phyloP scores from a whole-genome alignment of 2,329 filamentous ascomycete genomes.

The Cordyceps cateniannulata region DNA sequence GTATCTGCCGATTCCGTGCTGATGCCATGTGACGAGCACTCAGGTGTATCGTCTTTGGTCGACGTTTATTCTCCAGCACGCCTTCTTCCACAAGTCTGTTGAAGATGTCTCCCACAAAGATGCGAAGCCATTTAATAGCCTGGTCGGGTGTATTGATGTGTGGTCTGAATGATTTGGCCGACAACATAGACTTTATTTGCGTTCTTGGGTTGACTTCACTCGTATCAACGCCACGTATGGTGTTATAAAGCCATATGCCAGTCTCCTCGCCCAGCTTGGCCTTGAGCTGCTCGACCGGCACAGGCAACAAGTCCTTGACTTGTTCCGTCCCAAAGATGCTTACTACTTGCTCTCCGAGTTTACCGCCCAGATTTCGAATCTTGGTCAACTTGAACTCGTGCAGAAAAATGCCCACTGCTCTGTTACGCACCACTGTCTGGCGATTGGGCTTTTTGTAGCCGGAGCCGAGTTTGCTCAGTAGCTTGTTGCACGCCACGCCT shows the following conservation, averaged over 20 bases:
- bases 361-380: slow-evolving; percentile 90
- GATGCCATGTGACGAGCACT: slow-evolving; percentile 72
- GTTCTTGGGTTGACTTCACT: slow-evolving; percentile 88
- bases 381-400: slow-evolving; percentile 87
- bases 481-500: slow-evolving; percentile 85
- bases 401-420: slow-evolving; percentile 74
- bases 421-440: slow-evolving; percentile 88
- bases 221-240: slow-evolving; percentile 76
- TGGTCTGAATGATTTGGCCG: slow-evolving; percentile 89
- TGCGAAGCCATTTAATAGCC: slow-evolving; percentile 76
- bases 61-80: slow-evolving; percentile 76
- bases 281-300: slow-evolving; percentile 71
- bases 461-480: slow-evolving; percentile 89
- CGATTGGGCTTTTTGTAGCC: slow-evolving; percentile 88
- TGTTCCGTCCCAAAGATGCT: slow-evolving; percentile 75
- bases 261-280: slow-evolving; percentile 76
- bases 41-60: slow-evolving; percentile 79
- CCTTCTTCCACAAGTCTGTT: slow-evolving; percentile 86
- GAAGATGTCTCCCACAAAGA: slow-evolving; percentile 89
- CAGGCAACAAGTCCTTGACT: slow-evolving; percentile 65
- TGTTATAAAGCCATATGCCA: slow-evolving; percentile 77
- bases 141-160: slow-evolving; percentile 73
- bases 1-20: slow-evolving; percentile 65
- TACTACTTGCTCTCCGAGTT: slow-evolving; percentile 81
- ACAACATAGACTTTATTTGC: slow-evolving; percentile 95